Evolutionary conservation across 768 basidiomycete species (phyloP), one percentile per base, ranked within the genome.

Genomic region (Amanita pallidorosea): DNA sequence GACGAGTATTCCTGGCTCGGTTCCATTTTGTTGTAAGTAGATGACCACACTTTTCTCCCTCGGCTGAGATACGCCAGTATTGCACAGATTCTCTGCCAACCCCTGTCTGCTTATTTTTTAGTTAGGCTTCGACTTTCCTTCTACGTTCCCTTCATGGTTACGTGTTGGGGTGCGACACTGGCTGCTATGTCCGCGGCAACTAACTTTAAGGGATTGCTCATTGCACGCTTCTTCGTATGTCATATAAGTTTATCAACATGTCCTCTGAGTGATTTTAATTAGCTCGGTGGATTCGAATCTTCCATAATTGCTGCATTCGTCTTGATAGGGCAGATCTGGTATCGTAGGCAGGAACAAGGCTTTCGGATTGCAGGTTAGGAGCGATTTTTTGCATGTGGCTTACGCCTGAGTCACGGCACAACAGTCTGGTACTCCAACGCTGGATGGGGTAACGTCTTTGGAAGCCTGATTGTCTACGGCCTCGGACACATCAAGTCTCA

Each of bases 251-350:
- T 15, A 23, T 29, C 9, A 25, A 7, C 22, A 12, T 13, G 15
- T 31, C 5, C 5, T 45, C 15, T 23, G 27, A 22, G 31, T 42
- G 12, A 46, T 18, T 17, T 31, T 22, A 38, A 34, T 37, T 22
- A 68, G 67, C 62, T 68, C n/a, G 67, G 67, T 15, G 60, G 44
- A 5, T 65, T 67, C 42, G 65, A 68, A 56, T 61, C 65, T 5
- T 67, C 67, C 0, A 56, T 67, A 7, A 58, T 57, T 40, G 56
- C 60, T 9, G 60, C 67, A 2, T 65, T 66, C 42, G 58, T 68
- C 23, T 56, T 68, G 5, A 57, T 62, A 1, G 61, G 60, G 1
- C 67, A 68, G 46, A 65, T 65, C 8, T 68, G 65, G 65, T 68
- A 68, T 56, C 61, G 64, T 27, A 54, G 67, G 36, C 65, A 61